These are phyloP conservation scores for Lithocarpus polystachyus DNA, from an alignment of 306 rosid genomes.

Conservation along the genomic window DNA sequence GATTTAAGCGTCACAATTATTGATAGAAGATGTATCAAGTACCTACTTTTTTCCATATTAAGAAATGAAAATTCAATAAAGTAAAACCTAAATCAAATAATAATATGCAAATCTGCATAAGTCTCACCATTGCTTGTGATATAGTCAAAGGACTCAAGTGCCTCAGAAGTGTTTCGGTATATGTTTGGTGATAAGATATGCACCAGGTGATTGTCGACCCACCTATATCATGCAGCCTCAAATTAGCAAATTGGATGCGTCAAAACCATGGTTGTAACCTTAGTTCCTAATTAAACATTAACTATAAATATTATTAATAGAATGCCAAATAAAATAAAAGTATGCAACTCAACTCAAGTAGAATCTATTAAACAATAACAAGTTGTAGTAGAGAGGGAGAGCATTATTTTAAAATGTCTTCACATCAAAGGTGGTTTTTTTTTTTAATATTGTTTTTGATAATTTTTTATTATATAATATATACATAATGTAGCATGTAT, in stretches of 20 bases:
- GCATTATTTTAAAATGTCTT: constrained; percentile 13
- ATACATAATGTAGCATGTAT: background rate
- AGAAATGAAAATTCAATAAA: background rate
- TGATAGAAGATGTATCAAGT: background rate
- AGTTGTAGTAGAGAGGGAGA: background rate
- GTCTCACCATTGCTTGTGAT: constrained; percentile 81
- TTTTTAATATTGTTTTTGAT: background rate
- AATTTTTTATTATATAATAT: background rate
- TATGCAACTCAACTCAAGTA: background rate
- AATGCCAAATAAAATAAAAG: background rate
- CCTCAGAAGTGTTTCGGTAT: constrained; percentile 83
- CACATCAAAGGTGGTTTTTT: background rate
- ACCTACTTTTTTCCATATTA: background rate
- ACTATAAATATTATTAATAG: background rate
- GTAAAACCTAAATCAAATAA: too few relatives aligned
- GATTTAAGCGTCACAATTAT: background rate
- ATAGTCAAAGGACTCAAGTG: constrained; percentile 90
- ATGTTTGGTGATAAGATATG: constrained; percentile 90
- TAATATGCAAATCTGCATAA: background rate
- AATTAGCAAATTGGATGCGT: constrained; percentile 18
- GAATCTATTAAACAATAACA: constrained; percentile 12
- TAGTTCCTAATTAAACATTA: background rate
- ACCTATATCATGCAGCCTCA: constrained; percentile 43
- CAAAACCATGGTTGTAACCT: background rate
- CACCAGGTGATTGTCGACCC: constrained; percentile 94